Percentiles rank a stretch among this genome's conserved stretches.
These are phyloP conservation scores for Colletotrichum lentis DNA, from an alignment of 2,329 filamentous ascomycete species.

Conservation along the genomic window DNA sequence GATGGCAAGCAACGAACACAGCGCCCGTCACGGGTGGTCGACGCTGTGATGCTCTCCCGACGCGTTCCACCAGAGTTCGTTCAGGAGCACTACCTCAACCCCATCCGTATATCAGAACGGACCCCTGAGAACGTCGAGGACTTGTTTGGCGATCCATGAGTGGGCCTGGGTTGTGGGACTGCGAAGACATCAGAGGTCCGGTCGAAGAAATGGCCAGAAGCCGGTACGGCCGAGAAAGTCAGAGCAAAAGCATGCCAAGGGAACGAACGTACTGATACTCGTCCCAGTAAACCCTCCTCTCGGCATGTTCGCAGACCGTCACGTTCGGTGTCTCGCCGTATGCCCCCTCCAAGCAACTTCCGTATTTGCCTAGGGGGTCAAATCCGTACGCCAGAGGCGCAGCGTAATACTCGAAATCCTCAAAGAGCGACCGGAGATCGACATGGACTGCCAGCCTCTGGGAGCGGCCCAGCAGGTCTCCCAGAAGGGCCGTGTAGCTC, in stretches of 20 bases:
- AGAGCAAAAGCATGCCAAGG: background rate
- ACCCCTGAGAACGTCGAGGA: slow-evolving; percentile 18
- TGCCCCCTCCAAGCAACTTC: slow-evolving; percentile 24
- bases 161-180: slow-evolving; percentile 33
- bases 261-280: slow-evolving; percentile 26
- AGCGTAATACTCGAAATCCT: slow-evolving; percentile 33
- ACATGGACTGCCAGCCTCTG: background rate
- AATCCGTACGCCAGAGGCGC: slow-evolving; percentile 22
- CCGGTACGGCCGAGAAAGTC: background rate
- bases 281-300: slow-evolving; percentile 31
- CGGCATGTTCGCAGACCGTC: slow-evolving; percentile 27
- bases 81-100: no score
- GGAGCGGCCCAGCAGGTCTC: slow-evolving; percentile 1
- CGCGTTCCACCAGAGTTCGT: no score
- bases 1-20: slow-evolving; percentile 10
- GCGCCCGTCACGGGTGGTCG: background rate
- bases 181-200: slow-evolving; percentile 4
- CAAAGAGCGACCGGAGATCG: slow-evolving; percentile 20
- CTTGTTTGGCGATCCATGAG: slow-evolving; percentile 30
- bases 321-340: slow-evolving; percentile 32
- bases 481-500: slow-evolving; percentile 5
- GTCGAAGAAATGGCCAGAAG: background rate
- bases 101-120: no score
- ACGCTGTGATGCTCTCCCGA: background rate
- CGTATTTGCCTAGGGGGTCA: slow-evolving; percentile 23